These are phyloP conservation scores for Lactarius quietus DNA, from an alignment of 768 basidiomycete genomes.

Conservation along the genomic window DNA sequence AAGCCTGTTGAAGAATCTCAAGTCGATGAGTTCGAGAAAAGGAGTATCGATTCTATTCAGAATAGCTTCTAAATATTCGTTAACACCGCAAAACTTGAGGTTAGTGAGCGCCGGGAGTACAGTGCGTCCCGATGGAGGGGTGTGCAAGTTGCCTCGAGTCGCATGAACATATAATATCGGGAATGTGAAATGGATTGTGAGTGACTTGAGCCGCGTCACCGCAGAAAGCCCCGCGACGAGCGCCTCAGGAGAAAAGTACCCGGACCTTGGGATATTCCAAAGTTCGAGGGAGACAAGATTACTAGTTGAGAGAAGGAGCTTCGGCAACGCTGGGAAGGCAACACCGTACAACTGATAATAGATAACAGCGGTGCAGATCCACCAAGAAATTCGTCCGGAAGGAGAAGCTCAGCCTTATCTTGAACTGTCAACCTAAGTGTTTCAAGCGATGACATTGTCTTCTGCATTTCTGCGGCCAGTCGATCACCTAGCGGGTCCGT, in stretches of 20 bases:
- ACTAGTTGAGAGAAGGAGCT: background rate
- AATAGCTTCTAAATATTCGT: constrained; percentile 12
- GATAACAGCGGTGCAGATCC: background rate
- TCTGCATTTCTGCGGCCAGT: background rate
- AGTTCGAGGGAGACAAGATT: background rate
- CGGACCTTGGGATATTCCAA: background rate
- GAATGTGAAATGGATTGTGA: background rate
- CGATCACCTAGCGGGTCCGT: background rate
- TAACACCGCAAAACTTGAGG: background rate
- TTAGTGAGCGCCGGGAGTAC: background rate
- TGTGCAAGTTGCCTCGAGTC: background rate
- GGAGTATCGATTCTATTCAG: background rate
- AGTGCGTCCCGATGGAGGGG: background rate
- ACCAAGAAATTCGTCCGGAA: background rate
- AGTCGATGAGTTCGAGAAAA: background rate
- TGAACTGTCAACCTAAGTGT: background rate
- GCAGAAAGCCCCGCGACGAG: background rate
- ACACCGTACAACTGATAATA: background rate
- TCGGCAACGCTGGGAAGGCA: background rate
- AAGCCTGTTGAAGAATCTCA: constrained; percentile 1
- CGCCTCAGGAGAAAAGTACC: background rate
- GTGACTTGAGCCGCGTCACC: background rate
- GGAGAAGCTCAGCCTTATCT: background rate
- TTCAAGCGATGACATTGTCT: background rate
- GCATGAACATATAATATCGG: background rate